Conservation (phyloP, 768 basidiomycete genomes). For the Leccinum variicolor region DNA sequence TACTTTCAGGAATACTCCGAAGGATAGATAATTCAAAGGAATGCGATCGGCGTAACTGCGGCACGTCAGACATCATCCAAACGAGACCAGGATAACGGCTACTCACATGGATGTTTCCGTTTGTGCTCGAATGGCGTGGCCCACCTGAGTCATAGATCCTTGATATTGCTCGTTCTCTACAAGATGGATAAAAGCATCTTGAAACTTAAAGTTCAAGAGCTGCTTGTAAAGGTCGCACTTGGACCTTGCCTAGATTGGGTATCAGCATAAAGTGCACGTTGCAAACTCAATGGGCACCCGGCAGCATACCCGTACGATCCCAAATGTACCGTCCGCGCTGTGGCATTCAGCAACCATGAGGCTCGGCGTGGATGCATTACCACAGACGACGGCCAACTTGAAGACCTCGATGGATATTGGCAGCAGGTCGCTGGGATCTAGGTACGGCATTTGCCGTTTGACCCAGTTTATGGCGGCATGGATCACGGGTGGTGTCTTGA, state of each 20-base stretch:
- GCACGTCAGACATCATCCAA: conserved; percentile 7
- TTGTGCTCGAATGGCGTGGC: conserved; percentile 56
- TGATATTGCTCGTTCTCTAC: conserved; percentile 76
- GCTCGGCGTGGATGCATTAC: conserved; percentile 82
- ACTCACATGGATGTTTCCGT: conserved; percentile 43
- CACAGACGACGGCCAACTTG: conserved; percentile 79
- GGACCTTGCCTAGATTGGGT: conserved; percentile 62
- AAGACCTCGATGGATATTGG: conserved; percentile 78
- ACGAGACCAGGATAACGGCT: neutral
- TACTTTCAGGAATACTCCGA: conserved; percentile 41
- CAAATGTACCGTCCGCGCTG: conserved; percentile 73
- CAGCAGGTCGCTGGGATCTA: conserved; percentile 81
- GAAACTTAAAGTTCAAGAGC: conserved; percentile 67
- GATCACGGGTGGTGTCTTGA: conserved; percentile 33
- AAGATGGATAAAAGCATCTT: conserved; percentile 57
- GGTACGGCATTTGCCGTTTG: conserved; percentile 58
- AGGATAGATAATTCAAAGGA: conserved; percentile 37
- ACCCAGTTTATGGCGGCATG: conserved; percentile 49
- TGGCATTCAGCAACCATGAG: conserved; percentile 81
- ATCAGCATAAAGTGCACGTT: conserved; percentile 8
- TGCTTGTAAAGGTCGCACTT: conserved; percentile 83
- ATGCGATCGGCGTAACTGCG: conserved; percentile 25
- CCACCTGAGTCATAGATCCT: conserved; percentile 62
- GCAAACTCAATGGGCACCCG: conserved; percentile 4
- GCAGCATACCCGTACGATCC: conserved; percentile 63